A percentile compares a stretch with the other conserved stretches of the same genome.
Conservation (phyloP, 345 rosid genomes). For the Pistacia atlantica region DNA sequence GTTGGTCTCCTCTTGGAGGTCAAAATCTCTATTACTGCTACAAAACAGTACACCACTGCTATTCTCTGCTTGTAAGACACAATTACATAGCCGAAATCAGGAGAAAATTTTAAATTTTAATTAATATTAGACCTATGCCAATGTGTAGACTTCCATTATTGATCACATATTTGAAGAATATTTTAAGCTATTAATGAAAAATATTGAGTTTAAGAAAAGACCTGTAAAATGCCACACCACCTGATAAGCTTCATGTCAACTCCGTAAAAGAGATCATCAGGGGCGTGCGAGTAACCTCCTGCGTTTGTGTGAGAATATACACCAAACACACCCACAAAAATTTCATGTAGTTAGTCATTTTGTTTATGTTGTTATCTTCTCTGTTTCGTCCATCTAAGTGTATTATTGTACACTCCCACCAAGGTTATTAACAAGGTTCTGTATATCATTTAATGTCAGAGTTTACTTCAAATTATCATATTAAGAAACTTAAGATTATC, state of each 20-base stretch:
- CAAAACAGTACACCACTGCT: slow-evolving; percentile 59
- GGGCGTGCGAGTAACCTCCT: slow-evolving; percentile 81
- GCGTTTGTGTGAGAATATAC: slow-evolving; percentile 7
- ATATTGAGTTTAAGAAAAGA: slow-evolving; percentile 9
- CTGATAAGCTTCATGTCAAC: slow-evolving; percentile 67
- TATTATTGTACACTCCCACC: too few relatives aligned
- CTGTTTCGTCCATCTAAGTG: background rate
- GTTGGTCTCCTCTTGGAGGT: slow-evolving; percentile 53
- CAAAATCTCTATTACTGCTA: slow-evolving; percentile 56
- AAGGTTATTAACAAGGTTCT: too few relatives aligned
- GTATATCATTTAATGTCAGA: too few relatives aligned
- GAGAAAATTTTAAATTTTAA: background rate
- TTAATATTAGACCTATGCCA: background rate
- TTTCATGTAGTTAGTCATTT: too few relatives aligned
- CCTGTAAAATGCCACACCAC: slow-evolving; percentile 80
- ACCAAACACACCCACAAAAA: too few relatives aligned
- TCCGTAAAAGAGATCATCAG: slow-evolving; percentile 54
- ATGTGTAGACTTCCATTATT: background rate
- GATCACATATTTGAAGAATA: background rate
- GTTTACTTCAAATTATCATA: background rate
- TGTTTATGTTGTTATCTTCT: background rate
- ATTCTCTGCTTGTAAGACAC: slow-evolving; percentile 50
- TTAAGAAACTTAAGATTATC: background rate
- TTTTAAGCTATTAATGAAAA: background rate
- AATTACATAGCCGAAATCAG: too few relatives aligned